Conservation (phyloP, 495 filamentous ascomycete species). For the Pyronema omphalodes region DNA sequence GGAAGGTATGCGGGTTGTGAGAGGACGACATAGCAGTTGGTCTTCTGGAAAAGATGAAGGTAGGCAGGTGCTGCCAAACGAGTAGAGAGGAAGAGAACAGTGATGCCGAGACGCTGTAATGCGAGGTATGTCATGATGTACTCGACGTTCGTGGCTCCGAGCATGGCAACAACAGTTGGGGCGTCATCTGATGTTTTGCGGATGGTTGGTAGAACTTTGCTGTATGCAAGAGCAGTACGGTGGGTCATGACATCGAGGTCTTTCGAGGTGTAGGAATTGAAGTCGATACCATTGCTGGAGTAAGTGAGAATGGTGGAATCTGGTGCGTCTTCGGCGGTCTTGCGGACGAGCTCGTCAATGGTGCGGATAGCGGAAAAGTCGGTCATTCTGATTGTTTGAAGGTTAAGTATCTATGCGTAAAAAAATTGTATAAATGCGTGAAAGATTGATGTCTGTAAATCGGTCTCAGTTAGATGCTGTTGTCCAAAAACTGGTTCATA, state of each 20-base stretch:
- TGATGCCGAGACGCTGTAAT: constrained; percentile 38
- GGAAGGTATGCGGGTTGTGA: constrained; percentile 28
- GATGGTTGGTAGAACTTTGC: constrained; percentile 4
- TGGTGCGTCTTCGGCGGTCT: constrained; percentile 1
- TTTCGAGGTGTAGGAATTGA: constrained; percentile 8
- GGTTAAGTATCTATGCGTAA: too few relatives aligned
- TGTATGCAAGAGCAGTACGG: constrained; percentile 12
- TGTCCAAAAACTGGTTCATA: too few relatives aligned
- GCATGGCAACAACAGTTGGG: constrained; percentile 29
- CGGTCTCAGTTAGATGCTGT: too few relatives aligned
- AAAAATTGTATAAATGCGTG: too few relatives aligned
- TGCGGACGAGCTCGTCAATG: constrained; percentile 17
- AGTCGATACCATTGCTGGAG: constrained; percentile 4
- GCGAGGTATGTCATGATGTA: constrained; percentile 41
- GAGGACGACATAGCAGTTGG: constrained; percentile 30
- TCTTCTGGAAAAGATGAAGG: constrained; percentile 32
- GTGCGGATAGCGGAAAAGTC: constrained; percentile 1
- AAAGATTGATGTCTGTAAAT: too few relatives aligned
- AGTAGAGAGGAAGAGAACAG: constrained; percentile 40
- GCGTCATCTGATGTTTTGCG: constrained; percentile 14
- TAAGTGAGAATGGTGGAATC: constrained; percentile 3
- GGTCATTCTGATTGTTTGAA: too few relatives aligned
- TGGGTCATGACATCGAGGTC: constrained; percentile 15
- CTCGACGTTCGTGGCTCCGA: constrained; percentile 37
- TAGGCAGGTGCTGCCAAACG: constrained; percentile 35